Evolutionary conservation across 2,329 filamentous ascomycete genomes (phyloP).

Genomic region (Diaporthe helianthi): DNA sequence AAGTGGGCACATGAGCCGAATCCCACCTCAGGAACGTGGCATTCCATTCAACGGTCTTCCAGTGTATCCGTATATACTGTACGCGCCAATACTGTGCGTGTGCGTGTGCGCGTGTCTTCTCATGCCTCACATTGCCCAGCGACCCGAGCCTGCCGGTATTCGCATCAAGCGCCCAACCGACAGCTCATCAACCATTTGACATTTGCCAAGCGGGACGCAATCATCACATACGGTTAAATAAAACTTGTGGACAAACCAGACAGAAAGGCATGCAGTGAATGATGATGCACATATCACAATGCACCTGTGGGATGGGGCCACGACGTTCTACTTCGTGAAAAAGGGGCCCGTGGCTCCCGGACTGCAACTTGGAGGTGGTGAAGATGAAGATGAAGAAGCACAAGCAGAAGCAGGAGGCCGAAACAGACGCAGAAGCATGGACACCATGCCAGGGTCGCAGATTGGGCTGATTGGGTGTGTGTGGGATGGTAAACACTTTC

Average conservation of each 20-base stretch:
- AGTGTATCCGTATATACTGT: too few species aligned
- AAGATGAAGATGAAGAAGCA: neutral
- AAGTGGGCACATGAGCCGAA: slow-evolving; percentile 1
- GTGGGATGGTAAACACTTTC: neutral
- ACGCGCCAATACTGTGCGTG: neutral
- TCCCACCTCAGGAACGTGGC: slow-evolving; percentile 17
- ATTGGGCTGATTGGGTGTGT: too few species aligned
- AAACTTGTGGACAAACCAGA: neutral
- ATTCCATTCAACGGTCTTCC: neutral
- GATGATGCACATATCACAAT: neutral
- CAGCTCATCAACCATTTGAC: neutral
- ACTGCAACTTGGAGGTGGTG: neutral
- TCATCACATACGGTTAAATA: neutral
- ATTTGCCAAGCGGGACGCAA: neutral
- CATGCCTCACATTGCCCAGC: neutral
- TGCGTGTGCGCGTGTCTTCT: neutral
- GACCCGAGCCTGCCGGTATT: neutral
- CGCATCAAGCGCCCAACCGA: neutral
- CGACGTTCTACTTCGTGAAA: slow-evolving; percentile 5
- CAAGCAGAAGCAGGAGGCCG: neutral
- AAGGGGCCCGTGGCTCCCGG: neutral
- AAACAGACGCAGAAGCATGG: neutral
- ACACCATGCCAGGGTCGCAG: neutral
- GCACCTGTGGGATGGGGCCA: neutral
- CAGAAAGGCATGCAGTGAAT: neutral